A percentile compares a stretch with the other conserved stretches of the same genome.
These are phyloP conservation scores for Hypericum perforatum DNA, from an alignment of 345 rosid species.

Conservation along the genomic window DNA sequence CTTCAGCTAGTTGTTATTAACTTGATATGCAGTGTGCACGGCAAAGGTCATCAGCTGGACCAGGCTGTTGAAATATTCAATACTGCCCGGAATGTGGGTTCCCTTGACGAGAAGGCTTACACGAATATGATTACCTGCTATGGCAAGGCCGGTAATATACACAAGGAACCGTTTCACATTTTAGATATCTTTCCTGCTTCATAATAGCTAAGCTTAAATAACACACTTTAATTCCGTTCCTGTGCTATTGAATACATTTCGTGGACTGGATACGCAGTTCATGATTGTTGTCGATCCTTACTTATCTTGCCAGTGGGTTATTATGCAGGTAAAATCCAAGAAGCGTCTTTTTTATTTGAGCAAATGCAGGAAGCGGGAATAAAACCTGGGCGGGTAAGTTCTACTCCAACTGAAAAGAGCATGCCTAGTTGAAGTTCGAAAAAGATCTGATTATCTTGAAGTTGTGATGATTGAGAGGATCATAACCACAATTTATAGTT, in stretches of 20 bases:
- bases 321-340: constrained; percentile 48
- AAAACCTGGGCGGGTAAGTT: constrained; percentile 59
- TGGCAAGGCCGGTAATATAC: constrained; percentile 63
- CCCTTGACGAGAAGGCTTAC: constrained; percentile 72
- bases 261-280: background rate
- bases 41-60: constrained; percentile 46
- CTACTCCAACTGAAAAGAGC: background rate
- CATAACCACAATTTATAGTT: too few relatives aligned
- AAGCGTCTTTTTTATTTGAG: constrained; percentile 46
- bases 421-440: background rate
- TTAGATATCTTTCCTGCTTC: too few relatives aligned
- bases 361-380: constrained; percentile 67
- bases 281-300: constrained; percentile 7
- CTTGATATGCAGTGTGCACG: constrained; percentile 58
- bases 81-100: constrained; percentile 31
- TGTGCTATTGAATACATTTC: too few relatives aligned
- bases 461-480: too few relatives aligned
- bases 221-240: too few relatives aligned
- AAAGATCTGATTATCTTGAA: too few relatives aligned
- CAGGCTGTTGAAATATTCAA: constrained; percentile 58
- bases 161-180: too few relatives aligned
- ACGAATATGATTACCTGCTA: constrained; percentile 55
- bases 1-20: constrained; percentile 12
- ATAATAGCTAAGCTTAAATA: too few relatives aligned
- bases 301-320: background rate